Conservation (phyloP, 2,329 filamentous ascomycete genomes). For the Aspergillus caelatus region DNA sequence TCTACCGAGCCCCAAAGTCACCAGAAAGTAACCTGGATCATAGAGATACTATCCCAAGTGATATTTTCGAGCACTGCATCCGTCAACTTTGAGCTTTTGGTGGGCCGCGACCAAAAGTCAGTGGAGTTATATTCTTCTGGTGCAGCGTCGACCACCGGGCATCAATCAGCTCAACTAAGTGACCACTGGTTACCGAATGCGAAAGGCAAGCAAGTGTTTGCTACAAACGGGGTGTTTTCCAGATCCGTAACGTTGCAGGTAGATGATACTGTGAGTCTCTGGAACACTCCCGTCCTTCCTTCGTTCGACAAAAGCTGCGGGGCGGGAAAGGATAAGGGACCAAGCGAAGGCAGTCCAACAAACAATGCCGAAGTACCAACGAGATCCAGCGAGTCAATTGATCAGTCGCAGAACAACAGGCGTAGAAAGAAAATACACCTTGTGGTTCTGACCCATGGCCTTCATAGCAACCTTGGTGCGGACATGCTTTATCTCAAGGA, state of each 20-base stretch:
- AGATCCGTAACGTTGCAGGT: slow-evolving; percentile 75
- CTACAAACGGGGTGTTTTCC: slow-evolving; percentile 79
- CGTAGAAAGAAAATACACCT: slow-evolving; percentile 68
- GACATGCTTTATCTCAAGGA: slow-evolving; percentile 98
- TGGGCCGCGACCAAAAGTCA: slow-evolving; percentile 84
- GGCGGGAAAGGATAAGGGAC: slow-evolving; percentile 44
- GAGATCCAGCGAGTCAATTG: slow-evolving; percentile 6
- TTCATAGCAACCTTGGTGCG: slow-evolving; percentile 92
- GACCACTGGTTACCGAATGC: slow-evolving; percentile 71
- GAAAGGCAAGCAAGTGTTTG: slow-evolving; percentile 58
- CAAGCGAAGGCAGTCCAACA: slow-evolving; percentile 13
- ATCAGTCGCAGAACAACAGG: slow-evolving; percentile 20
- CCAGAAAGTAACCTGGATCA: slow-evolving; percentile 76
- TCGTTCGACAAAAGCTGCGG: slow-evolving; percentile 51
- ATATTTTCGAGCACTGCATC: slow-evolving; percentile 88
- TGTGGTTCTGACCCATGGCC: slow-evolving; percentile 87
- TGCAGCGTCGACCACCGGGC: slow-evolving; percentile 53
- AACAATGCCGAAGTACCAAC: slow-evolving; percentile 20
- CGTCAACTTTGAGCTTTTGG: slow-evolving; percentile 83
- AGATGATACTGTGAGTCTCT: slow-evolving; percentile 85
- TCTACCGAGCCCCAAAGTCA: slow-evolving; percentile 35
- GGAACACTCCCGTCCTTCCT: slow-evolving; percentile 88
- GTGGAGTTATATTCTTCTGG: slow-evolving; percentile 67
- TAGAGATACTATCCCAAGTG: slow-evolving; percentile 90
- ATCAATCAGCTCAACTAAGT: slow-evolving; percentile 68